phyloP scores from a whole-genome alignment of 345 rosid species.

The Brassica carinata region DNA sequence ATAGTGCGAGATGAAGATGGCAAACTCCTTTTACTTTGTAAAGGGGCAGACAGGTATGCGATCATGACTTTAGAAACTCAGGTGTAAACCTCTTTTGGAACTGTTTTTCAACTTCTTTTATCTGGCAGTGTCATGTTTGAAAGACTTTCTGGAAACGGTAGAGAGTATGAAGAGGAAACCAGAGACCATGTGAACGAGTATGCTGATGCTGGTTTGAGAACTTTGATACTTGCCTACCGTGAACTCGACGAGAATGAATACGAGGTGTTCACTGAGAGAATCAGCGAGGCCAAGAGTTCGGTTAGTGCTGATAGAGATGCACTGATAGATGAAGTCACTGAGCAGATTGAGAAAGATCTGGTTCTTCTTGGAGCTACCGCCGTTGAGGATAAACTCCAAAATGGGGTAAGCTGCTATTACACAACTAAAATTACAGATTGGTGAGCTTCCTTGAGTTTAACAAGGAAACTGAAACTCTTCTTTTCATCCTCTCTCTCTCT shows the following conservation, averaged over 20 bases:
- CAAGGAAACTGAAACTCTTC: neutral
- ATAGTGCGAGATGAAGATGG: conserved; percentile 71
- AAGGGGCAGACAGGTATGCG: conserved; percentile 97
- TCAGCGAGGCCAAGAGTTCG: conserved; percentile 73
- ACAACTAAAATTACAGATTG: neutral
- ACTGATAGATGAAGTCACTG: conserved; percentile 70
- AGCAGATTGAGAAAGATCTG: conserved; percentile 73
- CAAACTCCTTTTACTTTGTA: conserved; percentile 74
- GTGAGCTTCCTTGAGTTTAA: neutral
- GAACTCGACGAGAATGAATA: conserved; percentile 75
- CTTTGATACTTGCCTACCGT: conserved; percentile 86
- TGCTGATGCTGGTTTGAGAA: conserved; percentile 97
- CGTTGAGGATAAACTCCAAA: conserved; percentile 96
- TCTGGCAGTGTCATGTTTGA: conserved; percentile 81
- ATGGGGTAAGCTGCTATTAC: conserved; percentile 67
- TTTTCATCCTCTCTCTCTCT: conserved; percentile 6
- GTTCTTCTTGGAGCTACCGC: conserved; percentile 97
- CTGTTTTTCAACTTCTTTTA: neutral
- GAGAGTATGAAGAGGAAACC: conserved; percentile 66
- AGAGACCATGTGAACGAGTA: conserved; percentile 79
- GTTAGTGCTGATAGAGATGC: conserved; percentile 78
- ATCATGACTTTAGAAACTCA: conserved; percentile 14
- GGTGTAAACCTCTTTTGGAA: neutral
- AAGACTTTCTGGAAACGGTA: conserved; percentile 71
- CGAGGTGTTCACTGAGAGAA: conserved; percentile 51